A percentile compares a stretch with the other conserved stretches of the same genome.
Evolutionary conservation across 179 eudicot genomes (phyloP).

Genomic region (Spergularia azorica): DNA sequence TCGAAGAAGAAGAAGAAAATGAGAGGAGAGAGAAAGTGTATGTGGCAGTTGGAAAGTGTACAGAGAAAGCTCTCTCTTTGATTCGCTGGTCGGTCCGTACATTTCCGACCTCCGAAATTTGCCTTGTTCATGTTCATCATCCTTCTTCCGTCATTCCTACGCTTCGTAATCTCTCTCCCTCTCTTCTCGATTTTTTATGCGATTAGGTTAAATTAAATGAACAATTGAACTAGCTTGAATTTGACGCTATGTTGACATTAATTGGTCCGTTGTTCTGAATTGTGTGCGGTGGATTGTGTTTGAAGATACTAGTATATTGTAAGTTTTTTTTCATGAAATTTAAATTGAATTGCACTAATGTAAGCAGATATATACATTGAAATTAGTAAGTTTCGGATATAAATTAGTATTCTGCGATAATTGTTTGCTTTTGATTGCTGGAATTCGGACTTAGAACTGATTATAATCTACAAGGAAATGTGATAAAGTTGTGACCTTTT

Average conservation of each 20-base stretch:
- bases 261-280: background rate
- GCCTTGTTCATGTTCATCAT: constrained; percentile 67
- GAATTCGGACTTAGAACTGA: background rate
- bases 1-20: constrained; percentile 29
- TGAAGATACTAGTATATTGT: background rate
- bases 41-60: constrained; percentile 67
- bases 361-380: background rate
- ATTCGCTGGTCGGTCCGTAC: constrained; percentile 49
- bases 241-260: background rate
- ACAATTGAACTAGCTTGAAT: background rate
- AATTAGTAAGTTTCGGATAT: background rate
- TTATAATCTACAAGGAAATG: background rate
- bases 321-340: background rate
- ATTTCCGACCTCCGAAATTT: constrained; percentile 42
- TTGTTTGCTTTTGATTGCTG: background rate
- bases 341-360: background rate
- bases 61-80: constrained; percentile 43
- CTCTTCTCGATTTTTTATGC: background rate
- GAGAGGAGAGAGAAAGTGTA: constrained; percentile 40
- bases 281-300: background rate
- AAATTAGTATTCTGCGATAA: background rate
- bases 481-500: background rate
- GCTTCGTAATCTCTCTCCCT: constrained; percentile 43
- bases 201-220: background rate
- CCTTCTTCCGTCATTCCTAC: constrained; percentile 77